These are phyloP conservation scores for Tetrastigma voinierianum DNA, from an alignment of 164 flowering plant genomes.

Conservation along the genomic window DNA sequence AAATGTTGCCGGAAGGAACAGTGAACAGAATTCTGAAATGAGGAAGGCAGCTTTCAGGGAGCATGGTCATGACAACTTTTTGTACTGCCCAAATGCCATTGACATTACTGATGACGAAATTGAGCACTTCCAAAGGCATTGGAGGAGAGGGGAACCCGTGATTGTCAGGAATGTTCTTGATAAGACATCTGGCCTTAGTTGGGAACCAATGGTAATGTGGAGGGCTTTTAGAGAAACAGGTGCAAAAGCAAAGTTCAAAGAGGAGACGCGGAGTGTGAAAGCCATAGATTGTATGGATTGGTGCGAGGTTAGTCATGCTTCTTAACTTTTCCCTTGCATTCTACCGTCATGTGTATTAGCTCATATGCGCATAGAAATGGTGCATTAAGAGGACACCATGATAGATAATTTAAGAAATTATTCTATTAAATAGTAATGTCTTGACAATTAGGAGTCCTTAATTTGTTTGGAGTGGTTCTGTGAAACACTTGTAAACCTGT, in stretches of 20 bases:
- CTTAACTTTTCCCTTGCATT: no score
- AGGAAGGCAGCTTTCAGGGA: conserved; percentile 29
- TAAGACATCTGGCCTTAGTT: conserved; percentile 30
- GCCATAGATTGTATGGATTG: conserved; percentile 39
- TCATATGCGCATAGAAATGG: no score
- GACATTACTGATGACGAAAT: conserved; percentile 14
- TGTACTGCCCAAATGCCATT: conserved; percentile 23
- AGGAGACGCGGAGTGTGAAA: conserved; percentile 20
- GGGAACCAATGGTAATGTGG: conserved; percentile 52
- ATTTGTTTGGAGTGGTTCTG: no score
- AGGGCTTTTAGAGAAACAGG: conserved; percentile 29
- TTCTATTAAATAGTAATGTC: no score
- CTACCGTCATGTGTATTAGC: no score
- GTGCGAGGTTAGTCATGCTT: conserved; percentile 26
- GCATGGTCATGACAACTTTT: conserved; percentile 22
- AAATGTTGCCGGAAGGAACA: neutral
- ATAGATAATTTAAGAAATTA: no score
- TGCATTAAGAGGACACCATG: no score
- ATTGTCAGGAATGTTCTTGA: conserved; percentile 33
- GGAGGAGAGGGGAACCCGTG: conserved; percentile 36
- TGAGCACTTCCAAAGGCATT: conserved; percentile 34
- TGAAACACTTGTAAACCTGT: no score
- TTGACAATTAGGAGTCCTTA: no score
- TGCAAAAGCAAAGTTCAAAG: conserved; percentile 9
- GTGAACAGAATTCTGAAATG: conserved; percentile 3